Conservation (phyloP, 441 rosid genomes). For the Gossypium davidsonii region DNA sequence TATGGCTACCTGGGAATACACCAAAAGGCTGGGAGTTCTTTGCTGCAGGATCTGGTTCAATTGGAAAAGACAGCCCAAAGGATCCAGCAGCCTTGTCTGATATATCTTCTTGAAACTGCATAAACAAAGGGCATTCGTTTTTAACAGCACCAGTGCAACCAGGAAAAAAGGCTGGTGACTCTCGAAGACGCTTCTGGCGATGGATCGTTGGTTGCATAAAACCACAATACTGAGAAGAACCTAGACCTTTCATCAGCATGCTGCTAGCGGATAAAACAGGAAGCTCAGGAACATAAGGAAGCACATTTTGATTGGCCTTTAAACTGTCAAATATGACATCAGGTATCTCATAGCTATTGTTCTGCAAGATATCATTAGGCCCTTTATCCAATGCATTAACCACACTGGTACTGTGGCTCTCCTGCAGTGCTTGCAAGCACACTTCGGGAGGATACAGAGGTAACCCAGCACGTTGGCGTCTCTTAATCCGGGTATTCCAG, state of each 20-base stretch:
- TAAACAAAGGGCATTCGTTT: slow-evolving; percentile 45
- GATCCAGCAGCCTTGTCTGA: slow-evolving; percentile 40
- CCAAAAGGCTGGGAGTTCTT: slow-evolving; percentile 42
- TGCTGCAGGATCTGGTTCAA: slow-evolving; percentile 45
- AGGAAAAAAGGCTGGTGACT: slow-evolving; percentile 41
- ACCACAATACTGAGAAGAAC: slow-evolving; percentile 54
- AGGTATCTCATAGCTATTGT: slow-evolving; percentile 51
- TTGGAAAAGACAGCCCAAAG: slow-evolving; percentile 43
- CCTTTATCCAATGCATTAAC: slow-evolving; percentile 39
- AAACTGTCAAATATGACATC: slow-evolving; percentile 65
- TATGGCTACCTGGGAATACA: slow-evolving; percentile 65
- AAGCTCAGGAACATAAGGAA: slow-evolving; percentile 54
- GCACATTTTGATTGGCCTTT: slow-evolving; percentile 43
- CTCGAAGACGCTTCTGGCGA: slow-evolving; percentile 58
- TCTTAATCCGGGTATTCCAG: slow-evolving; percentile 94
- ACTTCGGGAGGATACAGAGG: slow-evolving; percentile 92
- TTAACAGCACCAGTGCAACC: slow-evolving; percentile 38
- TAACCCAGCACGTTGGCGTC: slow-evolving; percentile 90
- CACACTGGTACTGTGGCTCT: slow-evolving; percentile 33
- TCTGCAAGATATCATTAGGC: slow-evolving; percentile 48
- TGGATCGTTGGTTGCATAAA: slow-evolving; percentile 44
- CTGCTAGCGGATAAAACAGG: slow-evolving; percentile 47
- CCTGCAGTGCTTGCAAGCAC: slow-evolving; percentile 54
- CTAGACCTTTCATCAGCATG: slow-evolving; percentile 58
- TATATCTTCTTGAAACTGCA: slow-evolving; percentile 41